Base-by-base conservation (phyloP, 495 filamentous ascomycete genomes). In the Hypoxylon perforatum region DNA sequence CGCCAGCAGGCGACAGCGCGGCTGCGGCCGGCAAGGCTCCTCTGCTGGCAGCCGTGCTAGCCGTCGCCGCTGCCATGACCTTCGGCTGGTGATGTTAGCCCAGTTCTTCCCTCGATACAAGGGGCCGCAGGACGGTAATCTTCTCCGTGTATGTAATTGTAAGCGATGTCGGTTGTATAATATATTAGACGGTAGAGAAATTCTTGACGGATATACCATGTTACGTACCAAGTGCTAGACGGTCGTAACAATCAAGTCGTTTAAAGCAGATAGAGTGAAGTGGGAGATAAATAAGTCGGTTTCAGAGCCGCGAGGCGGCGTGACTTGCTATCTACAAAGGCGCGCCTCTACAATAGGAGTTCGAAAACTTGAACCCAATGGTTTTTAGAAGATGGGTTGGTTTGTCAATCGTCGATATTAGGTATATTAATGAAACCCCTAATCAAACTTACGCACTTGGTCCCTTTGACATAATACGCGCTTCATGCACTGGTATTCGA, bases 71-170 rank as follows among this genome's bases (percentile, higher is more conserved):
- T 14, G 67, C 70, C 14, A 62, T 73, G 42, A 57, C 56, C 36
- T 64, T 73, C 2, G 64, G 72, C 39, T 69, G 68, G 53, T 75
- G 61, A 64, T 41, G n/a, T n/a, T n/a, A 14, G 21, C 28, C 23
- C 33, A 4, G n/a, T n/a, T n/a, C n/a, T n/a, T 9, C 42, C 18
- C 8, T 42, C 14, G n/a, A 18, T 46, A 25, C 11, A 25, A 19
- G 4, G 30, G 17, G 10, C 30, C 18, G 19, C 44, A 47, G 41
- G 38, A 10, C 18, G 23, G 17, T 54, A 56, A 61, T 54, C 42
- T 63, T 65, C 55, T 39, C 19, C n/a, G n/a, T 70, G 67, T 67
- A 62, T 61, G 63, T 63, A 73, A n/a, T 70, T 67, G 48, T 44
- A 23, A 30, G 53, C 44, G n/a, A n/a, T n/a, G 41, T 56, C 17